A percentile compares a stretch with the other conserved stretches of the same genome.
Evolutionary conservation across 352 stramenopile genomes (phyloP).

Genomic region (Pilasporangium apinafurcum): DNA sequence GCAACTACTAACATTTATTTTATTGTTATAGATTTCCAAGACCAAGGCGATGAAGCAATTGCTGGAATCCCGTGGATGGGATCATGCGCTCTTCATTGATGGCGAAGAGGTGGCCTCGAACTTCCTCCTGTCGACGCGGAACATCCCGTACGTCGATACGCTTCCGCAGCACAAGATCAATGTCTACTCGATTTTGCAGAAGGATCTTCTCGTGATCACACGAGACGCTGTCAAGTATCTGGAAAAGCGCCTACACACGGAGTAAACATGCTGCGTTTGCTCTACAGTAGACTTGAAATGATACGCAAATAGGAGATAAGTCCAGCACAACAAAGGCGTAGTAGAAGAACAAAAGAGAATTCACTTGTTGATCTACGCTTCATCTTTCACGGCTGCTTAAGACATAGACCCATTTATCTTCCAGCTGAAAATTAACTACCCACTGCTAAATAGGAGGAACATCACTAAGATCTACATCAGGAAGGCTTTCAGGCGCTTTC

Average conservation of each 20-base stretch:
- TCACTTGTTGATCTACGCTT: not conserved
- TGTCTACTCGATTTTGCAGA: slow-evolving; percentile 87
- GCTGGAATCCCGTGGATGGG: slow-evolving; percentile 68
- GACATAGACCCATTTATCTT: too few relatives aligned
- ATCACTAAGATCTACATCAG: slow-evolving; percentile 42
- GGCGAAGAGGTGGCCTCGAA: slow-evolving; percentile 64
- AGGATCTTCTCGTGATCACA: slow-evolving; percentile 83
- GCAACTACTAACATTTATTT: not conserved
- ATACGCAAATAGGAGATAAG: not conserved
- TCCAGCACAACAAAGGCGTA: slow-evolving; percentile 2
- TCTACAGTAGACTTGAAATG: slow-evolving; percentile 4
- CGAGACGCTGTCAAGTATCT: slow-evolving; percentile 86
- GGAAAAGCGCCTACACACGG: slow-evolving; percentile 78
- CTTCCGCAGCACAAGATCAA: slow-evolving; percentile 86
- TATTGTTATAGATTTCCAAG: slow-evolving; percentile 50
- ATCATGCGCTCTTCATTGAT: slow-evolving; percentile 84
- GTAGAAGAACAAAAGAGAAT: not conserved
- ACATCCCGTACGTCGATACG: slow-evolving; percentile 81
- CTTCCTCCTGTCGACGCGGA: slow-evolving; percentile 77
- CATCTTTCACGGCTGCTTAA: not conserved
- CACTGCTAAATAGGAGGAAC: slow-evolving; percentile 37
- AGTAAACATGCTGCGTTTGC: slow-evolving; percentile 26
- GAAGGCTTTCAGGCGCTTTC: slow-evolving; percentile 31
- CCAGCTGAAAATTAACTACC: too few relatives aligned
- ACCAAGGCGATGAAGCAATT: slow-evolving; percentile 86